Conservation (phyloP, 345 rosid genomes). For the Camelina laxa region DNA sequence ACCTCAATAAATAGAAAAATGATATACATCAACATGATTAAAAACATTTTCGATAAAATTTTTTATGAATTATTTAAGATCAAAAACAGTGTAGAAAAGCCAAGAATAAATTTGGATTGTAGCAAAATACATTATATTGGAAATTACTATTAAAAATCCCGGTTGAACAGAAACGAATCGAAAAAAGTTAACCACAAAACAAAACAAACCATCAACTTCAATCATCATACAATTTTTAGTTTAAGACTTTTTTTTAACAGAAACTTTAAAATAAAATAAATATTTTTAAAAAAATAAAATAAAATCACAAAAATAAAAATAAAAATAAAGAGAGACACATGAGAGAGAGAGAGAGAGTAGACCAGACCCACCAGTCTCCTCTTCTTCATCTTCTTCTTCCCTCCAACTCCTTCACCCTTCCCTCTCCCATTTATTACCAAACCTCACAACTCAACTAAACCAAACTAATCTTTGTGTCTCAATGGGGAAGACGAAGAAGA, state of each 20-base stretch:
- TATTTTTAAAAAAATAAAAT: background rate
- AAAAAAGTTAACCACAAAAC: constrained; percentile 8
- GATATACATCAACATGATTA: background rate
- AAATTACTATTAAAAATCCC: constrained; percentile 29
- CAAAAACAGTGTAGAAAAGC: background rate
- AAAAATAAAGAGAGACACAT: constrained; percentile 27
- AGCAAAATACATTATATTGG: constrained; percentile 3
- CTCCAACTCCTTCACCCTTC: constrained; percentile 32
- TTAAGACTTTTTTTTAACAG: background rate
- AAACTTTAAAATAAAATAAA: background rate
- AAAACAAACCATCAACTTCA: constrained; percentile 13
- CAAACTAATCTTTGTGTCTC: background rate
- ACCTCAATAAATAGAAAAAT: background rate
- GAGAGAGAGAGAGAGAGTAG: constrained; percentile 21
- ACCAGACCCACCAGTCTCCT: constrained; percentile 30
- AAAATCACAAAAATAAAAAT: background rate
- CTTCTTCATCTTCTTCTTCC: background rate
- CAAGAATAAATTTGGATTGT: constrained; percentile 26
- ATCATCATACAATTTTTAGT: background rate
- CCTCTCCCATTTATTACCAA: constrained; percentile 29
- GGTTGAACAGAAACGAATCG: constrained; percentile 17
- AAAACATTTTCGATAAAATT: background rate
- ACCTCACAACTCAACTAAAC: background rate
- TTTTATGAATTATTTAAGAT: constrained; percentile 15
- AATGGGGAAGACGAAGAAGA: constrained; percentile 48